phyloP scores from a whole-genome alignment of 257 asterid genomes.

The Solanum pennellii region DNA sequence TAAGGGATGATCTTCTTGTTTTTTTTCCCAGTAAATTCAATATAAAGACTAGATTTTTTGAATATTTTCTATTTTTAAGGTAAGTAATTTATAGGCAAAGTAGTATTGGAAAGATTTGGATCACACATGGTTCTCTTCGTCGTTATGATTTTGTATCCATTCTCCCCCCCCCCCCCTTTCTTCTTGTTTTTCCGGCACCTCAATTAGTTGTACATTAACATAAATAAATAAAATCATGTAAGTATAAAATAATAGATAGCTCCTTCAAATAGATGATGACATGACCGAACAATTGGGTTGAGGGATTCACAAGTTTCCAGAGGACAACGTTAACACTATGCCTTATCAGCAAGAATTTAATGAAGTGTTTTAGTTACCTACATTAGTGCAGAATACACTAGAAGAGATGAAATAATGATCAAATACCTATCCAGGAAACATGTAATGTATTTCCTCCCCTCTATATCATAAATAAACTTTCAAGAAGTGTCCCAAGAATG shows the following conservation, averaged over 20 bases:
- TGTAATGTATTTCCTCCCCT: background rate
- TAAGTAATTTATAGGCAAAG: no score
- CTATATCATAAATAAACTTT: background rate
- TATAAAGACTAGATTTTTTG: no score
- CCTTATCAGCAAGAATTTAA: background rate
- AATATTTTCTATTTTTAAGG: background rate
- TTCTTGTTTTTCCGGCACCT: background rate
- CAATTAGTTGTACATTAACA: no score
- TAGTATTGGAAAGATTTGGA: no score
- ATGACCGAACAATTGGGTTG: background rate
- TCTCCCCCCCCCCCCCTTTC: no score
- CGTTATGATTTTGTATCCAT: background rate
- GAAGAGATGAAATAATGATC: background rate
- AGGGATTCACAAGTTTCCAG: background rate
- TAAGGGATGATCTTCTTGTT: no score
- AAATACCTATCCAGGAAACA: background rate
- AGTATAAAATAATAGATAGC: background rate
- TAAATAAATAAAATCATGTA: no score
- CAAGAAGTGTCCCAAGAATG: background rate
- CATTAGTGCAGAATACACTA: background rate
- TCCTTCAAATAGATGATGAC: background rate
- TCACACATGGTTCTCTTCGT: no score
- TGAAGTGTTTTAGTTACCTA: no score
- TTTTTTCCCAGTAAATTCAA: no score
- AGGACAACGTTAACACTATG: background rate